phyloP scores from a whole-genome alignment of 2,329 filamentous ascomycete genomes.

The Aureobasidium sp. region DNA sequence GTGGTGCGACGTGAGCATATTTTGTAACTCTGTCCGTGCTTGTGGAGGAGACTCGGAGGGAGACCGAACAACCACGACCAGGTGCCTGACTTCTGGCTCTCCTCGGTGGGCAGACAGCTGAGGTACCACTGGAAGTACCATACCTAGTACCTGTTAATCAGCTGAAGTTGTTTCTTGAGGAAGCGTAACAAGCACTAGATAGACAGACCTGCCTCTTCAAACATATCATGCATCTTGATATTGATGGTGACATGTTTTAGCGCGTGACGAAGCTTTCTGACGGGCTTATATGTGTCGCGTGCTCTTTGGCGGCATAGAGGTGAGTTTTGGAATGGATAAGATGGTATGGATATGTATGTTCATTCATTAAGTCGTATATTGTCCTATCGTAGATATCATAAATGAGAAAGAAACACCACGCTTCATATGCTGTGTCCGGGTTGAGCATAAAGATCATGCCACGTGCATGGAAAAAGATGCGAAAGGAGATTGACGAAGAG shows the following conservation, averaged over 20 bases:
- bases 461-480: background rate
- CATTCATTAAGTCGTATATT: slow-evolving; percentile 4
- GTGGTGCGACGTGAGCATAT: slow-evolving; percentile 1
- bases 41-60: background rate
- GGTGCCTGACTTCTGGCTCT: background rate
- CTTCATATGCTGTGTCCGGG: background rate
- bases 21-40: slow-evolving; percentile 1
- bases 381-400: slow-evolving; percentile 2
- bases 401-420: background rate
- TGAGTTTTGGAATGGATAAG: background rate
- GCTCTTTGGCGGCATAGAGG: background rate
- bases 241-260: background rate
- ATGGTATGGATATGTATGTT: background rate
- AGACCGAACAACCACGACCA: background rate
- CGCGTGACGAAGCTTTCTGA: background rate
- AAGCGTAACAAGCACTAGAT: background rate
- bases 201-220: background rate
- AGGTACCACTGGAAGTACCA: too few species aligned
- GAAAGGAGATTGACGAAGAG: background rate
- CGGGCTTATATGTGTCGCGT: background rate
- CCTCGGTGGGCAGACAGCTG: background rate
- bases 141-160: too few species aligned
- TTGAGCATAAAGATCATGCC: background rate
- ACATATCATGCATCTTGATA: background rate
- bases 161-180: background rate